Base-by-base conservation (phyloP, 2,329 filamentous ascomycete species). In the Arthrobotrys megalospora region DNA sequence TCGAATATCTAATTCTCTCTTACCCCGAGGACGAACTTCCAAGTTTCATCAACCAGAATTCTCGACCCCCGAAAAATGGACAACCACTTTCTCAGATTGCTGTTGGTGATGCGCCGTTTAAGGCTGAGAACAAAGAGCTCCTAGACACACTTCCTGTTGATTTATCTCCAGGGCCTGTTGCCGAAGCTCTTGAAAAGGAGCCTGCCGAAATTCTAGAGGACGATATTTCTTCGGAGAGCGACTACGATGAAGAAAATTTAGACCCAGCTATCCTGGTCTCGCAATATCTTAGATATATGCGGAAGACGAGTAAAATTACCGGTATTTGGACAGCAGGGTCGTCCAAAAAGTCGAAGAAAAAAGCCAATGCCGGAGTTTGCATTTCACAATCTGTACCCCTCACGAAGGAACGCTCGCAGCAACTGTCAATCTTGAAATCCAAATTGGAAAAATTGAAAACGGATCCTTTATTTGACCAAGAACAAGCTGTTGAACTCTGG, bases 1-100 rank as follows among this genome's bases (percentile, higher is more conserved):
- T 99, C 19, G 93, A 97, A 81, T 97, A 94, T 93, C 88, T 98
- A 67, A 93, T 93, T n/a, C 86, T 93, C 80, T 89, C 96, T 83
- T 93, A 91, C 81, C 85, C 88, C 12, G 85, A 87, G 79, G 88
- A 90, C 0, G 91, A 94, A 81, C 86, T 95, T 41, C 92, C 92
- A 5, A 87, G 90, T 55, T 96, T 96, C 83, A 87, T 86, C 71
- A 50, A 32, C 32, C 24, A 32, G 7, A 60, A 16, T 14, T 11
- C 47, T 6, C 41, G 62, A 36, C 43, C 24, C 3, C 69, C 66
- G 6, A 68, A 53, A 32, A 67, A 62, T 38, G 70, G 65, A n/a
- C 65, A 76, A 48, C 53, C 63, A 12, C 50, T 72, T 28, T 64
- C 64, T 11, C 55, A 78, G 24, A 38, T 69, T n/a, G 28, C 58